Evolutionary conservation across 768 basidiomycete species (phyloP).

Genomic region (Collybia nuda): DNA sequence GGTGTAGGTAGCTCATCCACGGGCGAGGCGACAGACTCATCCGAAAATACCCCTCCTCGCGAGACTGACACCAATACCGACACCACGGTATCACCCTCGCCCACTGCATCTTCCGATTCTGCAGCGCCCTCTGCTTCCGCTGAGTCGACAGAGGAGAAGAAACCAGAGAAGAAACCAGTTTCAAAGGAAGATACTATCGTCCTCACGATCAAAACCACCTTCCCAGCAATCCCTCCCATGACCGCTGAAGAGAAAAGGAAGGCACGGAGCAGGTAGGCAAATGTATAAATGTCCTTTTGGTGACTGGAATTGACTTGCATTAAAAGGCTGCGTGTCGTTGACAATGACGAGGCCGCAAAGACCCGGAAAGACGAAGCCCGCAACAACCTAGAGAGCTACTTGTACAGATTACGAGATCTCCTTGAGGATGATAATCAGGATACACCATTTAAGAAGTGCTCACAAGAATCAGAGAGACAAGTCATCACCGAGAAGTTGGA

Average conservation of each 20-base stretch:
- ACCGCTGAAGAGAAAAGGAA: slow-evolving; percentile 72
- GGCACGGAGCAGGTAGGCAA: slow-evolving; percentile 69
- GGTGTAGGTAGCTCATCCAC: slow-evolving; percentile 54
- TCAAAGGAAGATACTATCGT: slow-evolving; percentile 64
- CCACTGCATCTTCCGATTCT: slow-evolving; percentile 28
- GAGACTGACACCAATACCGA: slow-evolving; percentile 23
- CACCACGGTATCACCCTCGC: not conserved
- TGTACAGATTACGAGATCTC: slow-evolving; percentile 89
- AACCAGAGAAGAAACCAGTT: slow-evolving; percentile 30
- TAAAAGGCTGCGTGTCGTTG: slow-evolving; percentile 73
- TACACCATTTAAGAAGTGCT: slow-evolving; percentile 85
- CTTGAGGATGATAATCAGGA: slow-evolving; percentile 63
- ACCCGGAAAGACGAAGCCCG: slow-evolving; percentile 83
- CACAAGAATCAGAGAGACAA: slow-evolving; percentile 67
- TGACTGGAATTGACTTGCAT: not conserved
- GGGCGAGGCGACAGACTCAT: slow-evolving; percentile 37
- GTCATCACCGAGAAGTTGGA: slow-evolving; percentile 65
- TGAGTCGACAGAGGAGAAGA: slow-evolving; percentile 38
- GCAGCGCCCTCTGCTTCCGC: slow-evolving; percentile 31
- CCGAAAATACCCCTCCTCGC: slow-evolving; percentile 45
- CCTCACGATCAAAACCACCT: slow-evolving; percentile 61
- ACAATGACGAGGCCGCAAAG: slow-evolving; percentile 75
- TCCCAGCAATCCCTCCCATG: slow-evolving; percentile 74
- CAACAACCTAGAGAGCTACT: slow-evolving; percentile 87
- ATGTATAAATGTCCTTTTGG: not conserved